Evolutionary conservation across 176 grass and related monocot genomes (phyloP), one percentile per base, ranked within the genome.

Genomic region (Oropetium thomaeum): DNA sequence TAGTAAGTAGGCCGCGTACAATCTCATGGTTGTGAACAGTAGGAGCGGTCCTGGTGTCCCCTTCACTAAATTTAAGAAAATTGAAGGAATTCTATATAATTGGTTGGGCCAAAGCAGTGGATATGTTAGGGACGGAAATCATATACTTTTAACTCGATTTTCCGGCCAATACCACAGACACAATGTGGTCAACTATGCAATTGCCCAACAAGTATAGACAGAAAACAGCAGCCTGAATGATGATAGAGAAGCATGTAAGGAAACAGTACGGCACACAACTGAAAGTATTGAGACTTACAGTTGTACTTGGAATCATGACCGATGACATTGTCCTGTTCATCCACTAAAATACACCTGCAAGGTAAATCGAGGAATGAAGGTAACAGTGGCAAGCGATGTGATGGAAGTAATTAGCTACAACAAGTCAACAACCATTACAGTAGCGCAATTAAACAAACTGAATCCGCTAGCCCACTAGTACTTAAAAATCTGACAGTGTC

Each of bases 231-330:
- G 23, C 16, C 1, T 38, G 4, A 22, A 57, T 13, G 15, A 9
- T 53, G 15, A 2, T 19, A 53, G 0, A 5, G 4, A 48, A n/a
- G n/a, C n/a, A n/a, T n/a, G n/a, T n/a, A n/a, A n/a, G n/a, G n/a
- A n/a, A n/a, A 23, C 2, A 1, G 5, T 37, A 51, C 8, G 44
- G 22, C 58, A 27, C 33, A 62, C 12, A 13, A 52, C 44, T 22
- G 53, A 69, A 19, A 42, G 2, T 17, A 58, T 75, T 62, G 30
- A 38, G 7, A 63, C 20, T 28, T 82, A 97, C 87, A 97, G 17
- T 93, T 93, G 33, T 97, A 93, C 73, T 97, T 93, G 5, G 93
- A 97, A 27, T 97, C 90, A 10, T 97, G 93, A 57, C 90, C 93
- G 44, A 93, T 67, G 70, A 97, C 87, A 32, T 87, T 90, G 53